Evolutionary conservation across 495 filamentous ascomycete species (phyloP).

Genomic region (Aspergillus haitiensis): DNA sequence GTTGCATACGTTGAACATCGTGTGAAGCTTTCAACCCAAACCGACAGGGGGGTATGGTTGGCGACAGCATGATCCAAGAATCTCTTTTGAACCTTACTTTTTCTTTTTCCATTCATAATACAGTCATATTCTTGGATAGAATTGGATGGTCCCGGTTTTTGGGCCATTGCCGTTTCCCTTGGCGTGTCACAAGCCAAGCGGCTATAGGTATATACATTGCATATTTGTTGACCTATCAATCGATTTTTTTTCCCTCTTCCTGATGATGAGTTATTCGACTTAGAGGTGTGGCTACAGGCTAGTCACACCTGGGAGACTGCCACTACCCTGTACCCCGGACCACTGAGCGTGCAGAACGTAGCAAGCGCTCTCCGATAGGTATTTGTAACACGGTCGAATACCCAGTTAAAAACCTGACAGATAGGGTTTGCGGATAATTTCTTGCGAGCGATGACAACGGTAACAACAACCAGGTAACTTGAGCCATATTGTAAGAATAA

Average conservation of each 20-base stretch:
- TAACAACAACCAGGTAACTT: no score
- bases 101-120: background rate
- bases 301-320: slow-evolving; percentile 14
- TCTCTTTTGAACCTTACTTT: slow-evolving; percentile 9
- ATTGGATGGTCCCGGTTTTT: slow-evolving; percentile 11
- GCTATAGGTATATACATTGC: slow-evolving; percentile 25
- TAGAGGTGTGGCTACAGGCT: slow-evolving; percentile 5
- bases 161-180: slow-evolving; percentile 18
- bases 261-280: background rate
- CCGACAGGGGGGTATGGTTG: slow-evolving; percentile 5
- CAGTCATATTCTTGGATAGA: slow-evolving; percentile 19
- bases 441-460: no score
- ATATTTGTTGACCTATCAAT: slow-evolving; percentile 23
- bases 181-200: slow-evolving; percentile 26
- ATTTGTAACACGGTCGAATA: no score
- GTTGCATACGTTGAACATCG: slow-evolving; percentile 11
- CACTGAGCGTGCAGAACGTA: slow-evolving; percentile 27
- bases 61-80: slow-evolving; percentile 16
- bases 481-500: no score
- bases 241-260: slow-evolving; percentile 2
- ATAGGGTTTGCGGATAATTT: no score
- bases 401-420: no score
- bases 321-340: slow-evolving; percentile 8
- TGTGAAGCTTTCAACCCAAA: slow-evolving; percentile 7
- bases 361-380: slow-evolving; percentile 21